Evolutionary conservation across 1,139 yeast genomes (phyloP).

Genomic region (Hyphopichia burtonii): DNA sequence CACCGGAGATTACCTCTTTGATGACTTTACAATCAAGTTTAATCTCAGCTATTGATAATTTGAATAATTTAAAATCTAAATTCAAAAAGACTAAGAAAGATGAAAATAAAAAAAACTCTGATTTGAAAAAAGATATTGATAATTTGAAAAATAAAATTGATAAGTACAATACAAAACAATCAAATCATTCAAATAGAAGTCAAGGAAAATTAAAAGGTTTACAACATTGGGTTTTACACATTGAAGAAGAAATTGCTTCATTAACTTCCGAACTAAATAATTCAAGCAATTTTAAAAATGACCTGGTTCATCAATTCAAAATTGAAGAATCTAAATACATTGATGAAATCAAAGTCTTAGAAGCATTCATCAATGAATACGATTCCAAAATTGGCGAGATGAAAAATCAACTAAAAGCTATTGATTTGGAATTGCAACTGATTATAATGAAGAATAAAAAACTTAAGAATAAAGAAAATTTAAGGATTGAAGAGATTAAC

Average conservation of each 20-base stretch:
- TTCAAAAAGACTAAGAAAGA: conserved; percentile 63
- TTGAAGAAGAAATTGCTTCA: conserved; percentile 35
- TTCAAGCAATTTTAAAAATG: conserved; percentile 15
- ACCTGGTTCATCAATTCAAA: conserved; percentile 17
- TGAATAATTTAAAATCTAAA: conserved; percentile 48
- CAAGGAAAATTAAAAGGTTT: conserved; percentile 44
- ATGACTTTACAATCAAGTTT: conserved; percentile 64
- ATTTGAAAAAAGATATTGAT: conserved; percentile 59
- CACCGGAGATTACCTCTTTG: conserved; percentile 48
- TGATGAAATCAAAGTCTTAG: conserved; percentile 23
- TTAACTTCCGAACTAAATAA: conserved; percentile 11
- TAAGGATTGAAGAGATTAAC: conserved; percentile 25
- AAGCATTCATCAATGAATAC: conserved; percentile 21
- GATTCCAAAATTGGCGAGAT: conserved; percentile 25
- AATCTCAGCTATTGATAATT: conserved; percentile 56
- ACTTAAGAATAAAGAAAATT: conserved; percentile 21
- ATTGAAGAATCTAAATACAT: conserved; percentile 19
- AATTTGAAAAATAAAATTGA: conserved; percentile 46
- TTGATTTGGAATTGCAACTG: conserved; percentile 22
- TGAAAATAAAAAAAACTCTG: conserved; percentile 52
- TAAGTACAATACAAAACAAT: conserved; percentile 15
- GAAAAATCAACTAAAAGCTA: conserved; percentile 21
- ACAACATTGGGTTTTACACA: conserved; percentile 40
- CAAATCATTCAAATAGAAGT: conserved; percentile 29
- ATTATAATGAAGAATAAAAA: conserved; percentile 26